A percentile compares a stretch with the other conserved stretches of the same genome.
Evolutionary conservation across 1,284 basidiomycete species (phyloP).

Genomic region (Singerocomus inundabilis): DNA sequence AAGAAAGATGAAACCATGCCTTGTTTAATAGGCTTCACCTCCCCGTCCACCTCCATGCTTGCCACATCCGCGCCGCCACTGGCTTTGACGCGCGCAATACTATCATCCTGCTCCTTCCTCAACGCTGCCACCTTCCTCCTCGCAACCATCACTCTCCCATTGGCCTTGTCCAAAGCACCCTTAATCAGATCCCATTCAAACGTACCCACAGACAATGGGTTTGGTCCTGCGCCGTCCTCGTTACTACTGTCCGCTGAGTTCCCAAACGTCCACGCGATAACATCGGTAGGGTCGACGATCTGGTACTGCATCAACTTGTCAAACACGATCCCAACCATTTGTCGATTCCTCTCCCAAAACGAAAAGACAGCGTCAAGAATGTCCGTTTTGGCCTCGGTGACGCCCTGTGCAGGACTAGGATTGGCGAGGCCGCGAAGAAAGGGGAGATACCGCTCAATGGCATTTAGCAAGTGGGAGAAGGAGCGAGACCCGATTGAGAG

Average conservation of each 20-base stretch:
- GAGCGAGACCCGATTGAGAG: conserved; percentile 91
- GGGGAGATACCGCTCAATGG: conserved; percentile 94
- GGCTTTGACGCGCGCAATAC: conserved; percentile 70
- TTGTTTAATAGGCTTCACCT: conserved; percentile 46
- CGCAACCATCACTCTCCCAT: conserved; percentile 78
- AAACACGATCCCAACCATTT: conserved; percentile 88
- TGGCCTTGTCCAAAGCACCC: conserved; percentile 83
- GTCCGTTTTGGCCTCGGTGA: conserved; percentile 62
- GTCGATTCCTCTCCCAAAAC: conserved; percentile 81
- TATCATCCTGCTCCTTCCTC: conserved; percentile 86
- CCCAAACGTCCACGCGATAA: conserved; percentile 83
- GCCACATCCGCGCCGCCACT: conserved; percentile 43
- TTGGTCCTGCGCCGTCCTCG: conserved; percentile 27
- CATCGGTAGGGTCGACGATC: conserved; percentile 91
- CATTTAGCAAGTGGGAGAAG: conserved; percentile 97
- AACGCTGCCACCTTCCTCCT: conserved; percentile 69
- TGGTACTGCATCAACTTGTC: conserved; percentile 99
- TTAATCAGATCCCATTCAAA: conserved; percentile 83
- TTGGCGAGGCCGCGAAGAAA: conserved; percentile 74
- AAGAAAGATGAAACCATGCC: conserved; percentile 9
- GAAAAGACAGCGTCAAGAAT: conserved; percentile 67
- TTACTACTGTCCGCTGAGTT: conserved; percentile 34
- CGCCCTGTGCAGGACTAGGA: conserved; percentile 10
- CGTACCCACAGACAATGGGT: conserved; percentile 48
- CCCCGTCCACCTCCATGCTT: conserved; percentile 70